Evolutionary conservation across 345 rosid genomes (phyloP).

Genomic region (Moringa oleifera): DNA sequence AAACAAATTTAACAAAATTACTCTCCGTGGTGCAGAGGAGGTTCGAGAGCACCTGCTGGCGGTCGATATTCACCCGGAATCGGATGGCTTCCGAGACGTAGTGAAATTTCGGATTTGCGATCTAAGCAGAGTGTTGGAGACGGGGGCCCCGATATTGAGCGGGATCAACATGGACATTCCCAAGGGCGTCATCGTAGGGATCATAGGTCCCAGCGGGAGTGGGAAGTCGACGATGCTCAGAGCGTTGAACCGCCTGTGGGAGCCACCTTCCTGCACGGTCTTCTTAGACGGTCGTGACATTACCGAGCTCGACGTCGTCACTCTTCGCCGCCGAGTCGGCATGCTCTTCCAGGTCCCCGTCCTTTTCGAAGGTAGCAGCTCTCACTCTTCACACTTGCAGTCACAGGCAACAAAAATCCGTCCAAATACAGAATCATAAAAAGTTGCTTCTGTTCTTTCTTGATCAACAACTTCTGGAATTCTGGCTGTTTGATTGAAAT

Average conservation of each 20-base stretch:
- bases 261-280: conserved; percentile 60
- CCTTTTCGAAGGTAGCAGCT: conserved; percentile 59
- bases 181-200: conserved; percentile 58
- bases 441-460: too few relatives aligned
- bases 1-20: too few relatives aligned
- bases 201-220: conserved; percentile 94
- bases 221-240: conserved; percentile 84
- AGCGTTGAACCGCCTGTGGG: conserved; percentile 86
- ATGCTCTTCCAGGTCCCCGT: conserved; percentile 95
- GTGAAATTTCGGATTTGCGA: conserved; percentile 45
- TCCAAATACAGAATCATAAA: too few relatives aligned
- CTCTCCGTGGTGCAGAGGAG: too few relatives aligned
- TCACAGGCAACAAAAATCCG: too few relatives aligned
- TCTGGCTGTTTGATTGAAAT: too few relatives aligned
- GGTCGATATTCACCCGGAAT: conserved; percentile 17
- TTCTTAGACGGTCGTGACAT: conserved; percentile 71
- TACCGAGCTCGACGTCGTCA: conserved; percentile 51
- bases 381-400: too few relatives aligned
- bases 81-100: background rate
- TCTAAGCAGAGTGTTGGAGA: conserved; percentile 42
- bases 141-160: conserved; percentile 44
- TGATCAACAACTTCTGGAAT: too few relatives aligned
- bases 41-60: conserved; percentile 37
- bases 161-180: conserved; percentile 55
- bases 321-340: conserved; percentile 80